Base-by-base conservation (phyloP, 2,329 filamentous ascomycete species). In the Claviceps pazoutovae region DNA sequence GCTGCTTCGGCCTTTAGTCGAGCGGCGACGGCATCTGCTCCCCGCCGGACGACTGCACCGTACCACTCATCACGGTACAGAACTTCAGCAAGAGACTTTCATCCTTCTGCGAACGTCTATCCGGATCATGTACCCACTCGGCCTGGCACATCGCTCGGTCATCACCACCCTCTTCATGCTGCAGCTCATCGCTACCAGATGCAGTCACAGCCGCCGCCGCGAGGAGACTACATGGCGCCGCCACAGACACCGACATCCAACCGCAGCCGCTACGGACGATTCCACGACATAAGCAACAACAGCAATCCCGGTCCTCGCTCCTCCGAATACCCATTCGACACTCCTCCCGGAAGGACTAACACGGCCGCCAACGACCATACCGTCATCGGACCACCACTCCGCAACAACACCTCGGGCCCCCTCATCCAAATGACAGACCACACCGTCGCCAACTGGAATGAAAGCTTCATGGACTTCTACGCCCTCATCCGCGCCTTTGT, bases 381-480 rank as follows among this genome's bases (percentile, higher is more conserved):
- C 4, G 17, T 56, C 38, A 45, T 64, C 37, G 23, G 43, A n/a
- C 53, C 58, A n/a, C 53, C 58, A n/a, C 53, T 48, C 21, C 58
- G 59, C 37, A 52, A 45, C 48, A 46, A 46, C 36, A 55, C 58
- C 50, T 48, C 56, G 8, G 58, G 59, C 0, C 62, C 66, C 13
- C 60, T 66, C 11, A 64, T 69, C 19, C 64, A 67, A 44, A 59
- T 69, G 55, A 68, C 64, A 3, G 65, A 68, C 38, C 61, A 60
- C 46, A 59, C 60, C 11, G 62, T 69, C 21, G 50, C 55, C 1
- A 60, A 61, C 2, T 70, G 67, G 67, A 63, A 65, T 49, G 63
- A 64, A 36, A 60, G 65, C 43, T 61, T 69, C 54, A 64, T 64
- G 57, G 64, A 68, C 11, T 62, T 70, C 38, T 70, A 70, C 54